Percentiles rank a stretch among this genome's conserved stretches.
phyloP scores from a whole-genome alignment of 1,139 yeast species.

The Citeromyces siamensis region DNA sequence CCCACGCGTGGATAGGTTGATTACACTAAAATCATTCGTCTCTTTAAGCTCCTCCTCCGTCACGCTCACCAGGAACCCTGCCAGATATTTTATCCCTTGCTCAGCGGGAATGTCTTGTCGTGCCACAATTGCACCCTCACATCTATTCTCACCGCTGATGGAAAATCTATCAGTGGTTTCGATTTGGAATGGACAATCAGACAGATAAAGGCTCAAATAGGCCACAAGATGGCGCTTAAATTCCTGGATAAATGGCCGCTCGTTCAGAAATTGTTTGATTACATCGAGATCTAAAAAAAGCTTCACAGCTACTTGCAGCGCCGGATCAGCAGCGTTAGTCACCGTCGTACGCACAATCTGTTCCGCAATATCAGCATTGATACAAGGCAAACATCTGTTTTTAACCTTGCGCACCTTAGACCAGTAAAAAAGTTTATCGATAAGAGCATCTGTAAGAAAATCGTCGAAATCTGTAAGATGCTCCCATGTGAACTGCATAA shows the following conservation, averaged over 20 bases:
- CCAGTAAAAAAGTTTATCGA: not conserved
- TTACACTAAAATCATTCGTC: slow-evolving; percentile 26
- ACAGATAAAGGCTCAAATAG: slow-evolving; percentile 22
- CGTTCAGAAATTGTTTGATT: not conserved
- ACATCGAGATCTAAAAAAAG: not conserved
- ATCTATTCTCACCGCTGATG: slow-evolving; percentile 13
- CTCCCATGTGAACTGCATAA: slow-evolving; percentile 1
- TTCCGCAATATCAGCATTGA: not conserved
- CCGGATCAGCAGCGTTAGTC: slow-evolving; percentile 1
- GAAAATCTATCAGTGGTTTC: slow-evolving; percentile 29
- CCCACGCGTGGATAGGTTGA: slow-evolving; percentile 20
- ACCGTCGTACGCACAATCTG: not conserved
- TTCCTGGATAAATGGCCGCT: slow-evolving; percentile 11
- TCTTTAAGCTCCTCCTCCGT: slow-evolving; percentile 17
- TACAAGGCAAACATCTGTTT: not conserved
- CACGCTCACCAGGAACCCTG: slow-evolving; percentile 25
- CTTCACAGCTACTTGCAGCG: slow-evolving; percentile 1
- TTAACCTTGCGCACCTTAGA: not conserved
- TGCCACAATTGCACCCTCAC: slow-evolving; percentile 30
- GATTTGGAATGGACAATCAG: slow-evolving; percentile 27
- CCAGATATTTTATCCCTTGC: slow-evolving; percentile 22
- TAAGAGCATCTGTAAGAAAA: not conserved
- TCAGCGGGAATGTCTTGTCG: slow-evolving; percentile 18
- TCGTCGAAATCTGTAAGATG: slow-evolving; percentile 1
- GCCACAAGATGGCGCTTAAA: slow-evolving; percentile 24